Base-by-base conservation (phyloP, 2,329 filamentous ascomycete species). In the Nemania sp. region DNA sequence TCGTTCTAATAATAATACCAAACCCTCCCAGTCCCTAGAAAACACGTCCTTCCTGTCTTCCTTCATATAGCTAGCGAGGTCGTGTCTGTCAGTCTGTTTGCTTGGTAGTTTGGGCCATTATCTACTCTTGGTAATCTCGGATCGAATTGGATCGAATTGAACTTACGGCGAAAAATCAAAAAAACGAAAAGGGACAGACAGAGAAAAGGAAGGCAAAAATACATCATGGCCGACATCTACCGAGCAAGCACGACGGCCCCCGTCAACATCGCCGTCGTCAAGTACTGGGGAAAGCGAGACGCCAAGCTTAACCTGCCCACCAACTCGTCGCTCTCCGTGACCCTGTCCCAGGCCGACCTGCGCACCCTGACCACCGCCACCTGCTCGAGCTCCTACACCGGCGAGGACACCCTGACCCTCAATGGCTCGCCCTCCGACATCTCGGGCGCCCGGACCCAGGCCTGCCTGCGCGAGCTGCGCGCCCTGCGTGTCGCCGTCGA, bases 281-380 rank as follows among this genome's bases (percentile, higher is more conserved):
- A 98, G 92, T 97, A 99, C 88, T 99, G 97, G 96, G 96, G 97
- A 75, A 99, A 99, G 84, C 93, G 96, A 70, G 94, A 98, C 82
- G 83, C 93, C 60, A 93, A 92, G 79, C 89, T 98, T 76, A 99
- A 99, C 82, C 92, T 98, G 64, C 96, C 96, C 41, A 98, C 96
- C 79, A 99, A 99, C 86, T 97, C 93, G 72, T 99, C 96, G 73
- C 90, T 99, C 78, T 97, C 93, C 71, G 95, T 99, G 66, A 99
- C 96, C 64, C 92, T 99, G 76, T 96, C 94, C 58, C 96, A 99
- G 83, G 87, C 89, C 80, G 95, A 98, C 78, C 90, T 99, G 71
- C 93, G 94, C 79, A 98, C 96, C 65, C 92, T 98, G 80, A 99
- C 96, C 55, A 98, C 97, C 62, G 96, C 96, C 71, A 94, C 94